Conservation (phyloP, 495 filamentous ascomycete genomes). For the Patellaria atrata region DNA sequence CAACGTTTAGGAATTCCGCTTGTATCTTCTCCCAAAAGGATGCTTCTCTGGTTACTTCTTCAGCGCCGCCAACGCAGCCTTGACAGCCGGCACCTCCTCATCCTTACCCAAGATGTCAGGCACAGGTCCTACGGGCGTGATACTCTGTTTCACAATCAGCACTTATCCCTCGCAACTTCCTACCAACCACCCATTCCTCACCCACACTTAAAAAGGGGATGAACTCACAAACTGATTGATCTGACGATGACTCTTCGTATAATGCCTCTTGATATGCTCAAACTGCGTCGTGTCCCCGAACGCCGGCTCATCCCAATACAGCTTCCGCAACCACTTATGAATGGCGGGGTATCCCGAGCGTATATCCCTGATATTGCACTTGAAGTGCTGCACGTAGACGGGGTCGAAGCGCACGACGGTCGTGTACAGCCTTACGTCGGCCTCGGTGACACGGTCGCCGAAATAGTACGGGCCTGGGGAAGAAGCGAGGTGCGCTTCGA, state of each 20-base stretch:
- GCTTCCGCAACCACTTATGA: constrained; percentile 48
- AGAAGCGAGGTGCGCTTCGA: constrained; percentile 50
- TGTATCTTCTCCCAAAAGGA: too few relatives aligned
- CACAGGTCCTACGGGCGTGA: constrained; percentile 51
- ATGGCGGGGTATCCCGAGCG: constrained; percentile 57
- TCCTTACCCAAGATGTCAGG: constrained; percentile 47
- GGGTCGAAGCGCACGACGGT: constrained; percentile 77
- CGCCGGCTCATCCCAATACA: constrained; percentile 55
- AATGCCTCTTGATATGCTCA: constrained; percentile 59
- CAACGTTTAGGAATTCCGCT: too few relatives aligned
- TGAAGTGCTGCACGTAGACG: constrained; percentile 90
- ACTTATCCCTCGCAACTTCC: background rate
- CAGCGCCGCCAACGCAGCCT: constrained; percentile 27
- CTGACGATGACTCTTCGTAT: constrained; percentile 56
- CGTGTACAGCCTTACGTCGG: constrained; percentile 67
- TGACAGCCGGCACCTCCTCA: constrained; percentile 44
- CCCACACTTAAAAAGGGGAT: background rate
- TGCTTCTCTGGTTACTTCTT: too few relatives aligned
- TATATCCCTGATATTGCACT: constrained; percentile 78
- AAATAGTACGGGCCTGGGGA: constrained; percentile 49
- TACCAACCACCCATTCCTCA: background rate
- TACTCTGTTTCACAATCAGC: too few relatives aligned
- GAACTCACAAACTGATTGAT: constrained; percentile 40
- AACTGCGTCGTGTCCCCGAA: constrained; percentile 52
- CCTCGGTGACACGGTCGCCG: constrained; percentile 58